Evolutionary conservation across 805 yeast genomes (phyloP), one percentile per base, ranked within the genome.

Genomic region (Candida pseudofarinosa): DNA sequence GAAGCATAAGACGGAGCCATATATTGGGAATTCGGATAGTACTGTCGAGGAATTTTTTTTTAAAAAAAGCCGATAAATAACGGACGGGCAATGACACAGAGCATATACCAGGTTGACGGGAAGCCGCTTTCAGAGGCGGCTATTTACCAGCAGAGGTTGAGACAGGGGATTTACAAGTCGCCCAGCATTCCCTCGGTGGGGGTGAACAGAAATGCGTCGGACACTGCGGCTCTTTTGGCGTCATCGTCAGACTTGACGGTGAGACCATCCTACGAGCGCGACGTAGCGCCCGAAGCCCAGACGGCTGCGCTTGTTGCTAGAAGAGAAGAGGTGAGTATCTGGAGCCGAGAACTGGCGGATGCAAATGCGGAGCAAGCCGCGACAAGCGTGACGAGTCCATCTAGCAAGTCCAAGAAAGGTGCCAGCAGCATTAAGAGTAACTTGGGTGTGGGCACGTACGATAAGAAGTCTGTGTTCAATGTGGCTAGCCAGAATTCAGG

Each of bases 191-290:
- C 70, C 3, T 63, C 73, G 8, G 63, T 80, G 4, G 90, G 91
- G n/a, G 85, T 83, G 23, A 73, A 77, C 47, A 73, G 81, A 45
- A 72, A 77, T 34, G 87, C 89, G 20, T 76, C 87, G 13, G 88
- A 82, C 56, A 78, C 85, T 4, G 91, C 95, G 38, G 93, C 93
- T 1, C 66, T 83, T 41, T 68, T 84, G 47, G 95, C 93, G 2
- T 77, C 86, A 4, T 76, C 81, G 10, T 65, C 85, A 2, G 85
- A 81, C 59, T 69, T 81, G 36, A 73, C 80, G 2, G 77, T 83
- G 32, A 77, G 75, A 47, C 80, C 88, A 12, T 50, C 69, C 12
- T 85, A 83, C 59, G 82, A 79, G 59, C 67, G 90, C 46, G 59
- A 74, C 12, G 75, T 81, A 14, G 71, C 82, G 5, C 66, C 57